Base-by-base conservation (phyloP, 345 rosid genomes). In the Citrus medica region DNA sequence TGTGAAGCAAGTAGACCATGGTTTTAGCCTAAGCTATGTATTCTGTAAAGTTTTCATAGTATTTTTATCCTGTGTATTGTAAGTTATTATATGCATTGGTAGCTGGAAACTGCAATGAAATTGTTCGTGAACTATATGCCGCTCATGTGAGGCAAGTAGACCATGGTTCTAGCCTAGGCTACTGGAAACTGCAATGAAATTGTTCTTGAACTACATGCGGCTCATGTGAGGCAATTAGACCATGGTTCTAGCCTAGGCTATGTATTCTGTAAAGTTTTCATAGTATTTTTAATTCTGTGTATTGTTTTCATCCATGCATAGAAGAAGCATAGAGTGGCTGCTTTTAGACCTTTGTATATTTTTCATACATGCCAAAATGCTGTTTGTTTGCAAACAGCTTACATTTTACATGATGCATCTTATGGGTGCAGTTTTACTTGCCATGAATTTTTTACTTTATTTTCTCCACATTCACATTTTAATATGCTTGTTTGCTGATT, bases 361-460 rank as follows among this genome's bases (percentile, higher is more conserved):
- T 62, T 28, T 66, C 14, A 1, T 64, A 51, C 53, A 46, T 55
- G 35, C 46, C 27, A 51, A 67, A 55, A 25, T 58, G 30, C 66
- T 48, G 22, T 46, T 60, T 32, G 60, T 33, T 33, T 35, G 37
- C 25, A 48, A 59, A 35, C 42, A 38, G 70, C 74, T 10, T 79
- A 25, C 40, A 78, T 60, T 73, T 42, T 64, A 25, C 60, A 48
- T 58, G 27, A 79, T 67, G 56, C 66, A 59, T 67, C 27, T 32
- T 66, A 9, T 72, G 59, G 66, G 32, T 55, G 38, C 67, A 10
- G 60, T 40, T 9, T 35, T 9, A 17, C 12, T 30, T 6, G 38
- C 38, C 69, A 17, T 53, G 22, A 1, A 53, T 53, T 17, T 65
- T 32, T 8, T 33, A 17, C 19, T 16, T 64, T 64, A 2, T 35